These are phyloP conservation scores for Trametes sp. DNA, from an alignment of 1,284 basidiomycete genomes.

Conservation along the genomic window DNA sequence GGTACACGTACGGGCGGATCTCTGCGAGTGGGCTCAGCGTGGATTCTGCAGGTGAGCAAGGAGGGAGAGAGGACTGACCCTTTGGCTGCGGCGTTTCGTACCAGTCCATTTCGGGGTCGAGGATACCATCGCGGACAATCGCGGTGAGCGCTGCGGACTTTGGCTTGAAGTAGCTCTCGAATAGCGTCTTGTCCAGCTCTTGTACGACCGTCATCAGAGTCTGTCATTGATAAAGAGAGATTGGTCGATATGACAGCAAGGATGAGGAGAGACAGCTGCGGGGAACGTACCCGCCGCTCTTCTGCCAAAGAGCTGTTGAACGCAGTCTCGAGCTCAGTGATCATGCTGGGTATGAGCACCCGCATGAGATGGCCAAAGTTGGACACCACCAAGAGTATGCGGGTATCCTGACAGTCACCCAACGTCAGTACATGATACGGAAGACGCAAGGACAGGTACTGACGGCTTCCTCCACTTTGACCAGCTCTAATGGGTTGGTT, in stretches of 20 bases:
- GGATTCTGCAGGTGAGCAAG: neutral
- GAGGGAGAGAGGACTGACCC: conserved; percentile 55
- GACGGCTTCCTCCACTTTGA: conserved; percentile 71
- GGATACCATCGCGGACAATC: conserved; percentile 82
- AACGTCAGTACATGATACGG: neutral
- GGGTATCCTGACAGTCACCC: conserved; percentile 68
- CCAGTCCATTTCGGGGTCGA: conserved; percentile 89
- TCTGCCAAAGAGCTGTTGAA: conserved; percentile 81
- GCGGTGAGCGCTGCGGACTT: conserved; percentile 73
- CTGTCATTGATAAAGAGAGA: conserved; percentile 43
- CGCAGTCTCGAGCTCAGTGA: conserved; percentile 81
- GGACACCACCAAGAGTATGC: conserved; percentile 89
- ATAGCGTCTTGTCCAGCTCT: conserved; percentile 88
- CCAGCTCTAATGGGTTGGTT: conserved; percentile 57
- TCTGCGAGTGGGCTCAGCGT: conserved; percentile 54
- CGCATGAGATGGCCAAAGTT: conserved; percentile 85
- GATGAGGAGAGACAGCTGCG: conserved; percentile 43
- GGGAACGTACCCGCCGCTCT: conserved; percentile 59
- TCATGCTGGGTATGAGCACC: conserved; percentile 79
- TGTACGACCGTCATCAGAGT: conserved; percentile 81
- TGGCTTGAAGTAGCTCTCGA: conserved; percentile 86
- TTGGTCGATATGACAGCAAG: neutral
- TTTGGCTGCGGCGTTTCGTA: conserved; percentile 87
- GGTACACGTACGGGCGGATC: conserved; percentile 95
- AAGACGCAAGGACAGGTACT: conserved; percentile 37